These are phyloP conservation scores for Ensete ventricosum DNA, from an alignment of 176 grass and related monocot genomes.

Conservation along the genomic window DNA sequence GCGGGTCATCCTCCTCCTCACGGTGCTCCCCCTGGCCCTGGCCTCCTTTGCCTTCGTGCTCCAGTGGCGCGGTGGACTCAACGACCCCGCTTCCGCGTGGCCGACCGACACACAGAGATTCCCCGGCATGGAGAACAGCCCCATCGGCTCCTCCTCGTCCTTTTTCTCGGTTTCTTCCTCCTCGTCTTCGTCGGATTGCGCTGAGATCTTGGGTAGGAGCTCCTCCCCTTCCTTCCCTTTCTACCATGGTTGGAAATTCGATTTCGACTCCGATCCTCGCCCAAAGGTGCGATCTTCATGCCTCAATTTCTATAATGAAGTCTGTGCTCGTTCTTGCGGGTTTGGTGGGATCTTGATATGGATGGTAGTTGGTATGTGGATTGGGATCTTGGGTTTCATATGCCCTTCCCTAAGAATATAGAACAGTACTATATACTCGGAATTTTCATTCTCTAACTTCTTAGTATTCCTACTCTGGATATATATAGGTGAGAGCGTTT, in stretches of 20 bases:
- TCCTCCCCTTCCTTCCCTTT: conserved; percentile 70
- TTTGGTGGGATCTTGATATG: conserved; percentile 19
- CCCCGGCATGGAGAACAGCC: conserved; percentile 87
- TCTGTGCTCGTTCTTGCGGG: neutral
- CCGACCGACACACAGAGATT: conserved; percentile 69
- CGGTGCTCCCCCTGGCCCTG: conserved; percentile 73
- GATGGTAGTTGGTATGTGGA: neutral
- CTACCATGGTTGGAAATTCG: conserved; percentile 74
- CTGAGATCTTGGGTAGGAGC: conserved; percentile 75
- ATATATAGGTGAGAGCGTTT: neutral
- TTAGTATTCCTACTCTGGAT: neutral
- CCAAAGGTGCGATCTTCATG: conserved; percentile 50
- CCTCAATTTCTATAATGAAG: neutral
- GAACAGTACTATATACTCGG: neutral
- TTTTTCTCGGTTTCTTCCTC: conserved; percentile 39
- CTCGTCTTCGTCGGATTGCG: conserved; percentile 54
- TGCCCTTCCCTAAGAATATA: neutral
- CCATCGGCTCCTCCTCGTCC: conserved; percentile 45
- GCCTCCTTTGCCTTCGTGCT: conserved; percentile 88
- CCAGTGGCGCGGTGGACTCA: conserved; percentile 92
- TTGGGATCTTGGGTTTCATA: neutral
- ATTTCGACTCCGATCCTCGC: conserved; percentile 40
- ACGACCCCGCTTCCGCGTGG: conserved; percentile 65
- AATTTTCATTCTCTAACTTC: neutral
- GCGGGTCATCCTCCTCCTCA: conserved; percentile 75